Evolutionary conservation across 805 yeast species (phyloP), one percentile per base, ranked within the genome.

Genomic region (Metschnikowia continentalis): DNA sequence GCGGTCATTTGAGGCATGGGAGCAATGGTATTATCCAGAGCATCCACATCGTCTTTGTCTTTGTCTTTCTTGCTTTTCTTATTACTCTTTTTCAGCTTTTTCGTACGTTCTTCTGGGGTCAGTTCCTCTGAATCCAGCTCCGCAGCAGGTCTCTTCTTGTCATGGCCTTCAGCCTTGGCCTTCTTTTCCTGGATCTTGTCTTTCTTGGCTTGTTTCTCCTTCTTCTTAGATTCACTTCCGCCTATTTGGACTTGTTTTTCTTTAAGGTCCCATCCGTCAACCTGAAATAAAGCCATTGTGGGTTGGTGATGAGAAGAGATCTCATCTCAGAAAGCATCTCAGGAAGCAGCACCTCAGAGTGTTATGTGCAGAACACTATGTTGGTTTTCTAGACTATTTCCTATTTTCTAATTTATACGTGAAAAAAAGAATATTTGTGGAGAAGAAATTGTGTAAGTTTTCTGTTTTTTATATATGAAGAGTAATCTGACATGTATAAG

Each of bases 251-350:
- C 81, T 39, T 68, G 62, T 41, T 78, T 74, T 51, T 73, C 69
- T 56, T 82, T 80, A 48, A 89, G 64, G 56, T 84, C 77, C 96
- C 96, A 89, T 15, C 95, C 96, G 47, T 83, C 88, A 19, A 86
- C 90, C 63, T 84, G 78, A 63, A 89, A 89, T 54, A 89, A 74
- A 32, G 88, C 79, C 91, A 85, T 85, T 23, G 49, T 14, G 22
- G 8, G n/a, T 32, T 19, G 15, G 19, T n/a, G 38, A 20, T 32
- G 38, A 35, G 33, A 40, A 40, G 43, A 26, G 15, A 42, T n/a
- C 38, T 42, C 46, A 42, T 42, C 46, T 42, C 46, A 14, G 22
- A 14, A 42, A 32, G 30, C 37, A 42, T 11, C 30, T 32, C 46
- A 14, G 32, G 19, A 33, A 32, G 30, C 20, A 32, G 30, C 20